Conservation (phyloP, 305 asterid species). For the Fraxinus latifolia region DNA sequence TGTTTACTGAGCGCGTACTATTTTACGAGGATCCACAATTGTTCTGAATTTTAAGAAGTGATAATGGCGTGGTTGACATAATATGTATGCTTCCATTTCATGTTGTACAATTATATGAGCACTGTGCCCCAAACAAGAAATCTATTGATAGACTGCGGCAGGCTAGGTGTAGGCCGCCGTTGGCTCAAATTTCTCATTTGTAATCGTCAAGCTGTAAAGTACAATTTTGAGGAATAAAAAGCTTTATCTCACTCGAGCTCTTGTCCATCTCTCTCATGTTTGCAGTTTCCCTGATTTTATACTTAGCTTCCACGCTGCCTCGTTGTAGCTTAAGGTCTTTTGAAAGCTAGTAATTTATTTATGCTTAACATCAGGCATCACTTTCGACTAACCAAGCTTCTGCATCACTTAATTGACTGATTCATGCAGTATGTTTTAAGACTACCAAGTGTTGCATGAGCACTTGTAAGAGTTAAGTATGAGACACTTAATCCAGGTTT, state of each 20-base stretch:
- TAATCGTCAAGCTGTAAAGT: background rate
- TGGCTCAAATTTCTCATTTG: background rate
- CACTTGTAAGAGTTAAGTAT: background rate
- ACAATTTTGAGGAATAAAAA: background rate
- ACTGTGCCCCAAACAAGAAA: background rate
- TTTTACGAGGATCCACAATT: background rate
- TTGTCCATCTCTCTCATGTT: background rate
- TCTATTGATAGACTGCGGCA: background rate
- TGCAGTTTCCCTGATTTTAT: background rate
- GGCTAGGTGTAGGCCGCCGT: background rate
- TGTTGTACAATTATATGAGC: background rate
- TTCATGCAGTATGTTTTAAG: background rate
- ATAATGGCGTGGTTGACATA: background rate
- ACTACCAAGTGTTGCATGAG: background rate
- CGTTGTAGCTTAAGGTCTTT: background rate
- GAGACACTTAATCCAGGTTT: background rate
- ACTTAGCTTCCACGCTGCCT: background rate
- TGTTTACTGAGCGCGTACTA: background rate
- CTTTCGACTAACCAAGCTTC: background rate
- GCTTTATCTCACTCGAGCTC: background rate
- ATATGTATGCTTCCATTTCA: background rate
- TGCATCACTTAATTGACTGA: background rate
- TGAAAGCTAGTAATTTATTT: background rate
- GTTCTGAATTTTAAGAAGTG: background rate
- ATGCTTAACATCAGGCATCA: background rate